A percentile compares a stretch with the other conserved stretches of the same genome.
Evolutionary conservation across 2,329 filamentous ascomycete species (phyloP).

Genomic region (Scorias spongiosa): DNA sequence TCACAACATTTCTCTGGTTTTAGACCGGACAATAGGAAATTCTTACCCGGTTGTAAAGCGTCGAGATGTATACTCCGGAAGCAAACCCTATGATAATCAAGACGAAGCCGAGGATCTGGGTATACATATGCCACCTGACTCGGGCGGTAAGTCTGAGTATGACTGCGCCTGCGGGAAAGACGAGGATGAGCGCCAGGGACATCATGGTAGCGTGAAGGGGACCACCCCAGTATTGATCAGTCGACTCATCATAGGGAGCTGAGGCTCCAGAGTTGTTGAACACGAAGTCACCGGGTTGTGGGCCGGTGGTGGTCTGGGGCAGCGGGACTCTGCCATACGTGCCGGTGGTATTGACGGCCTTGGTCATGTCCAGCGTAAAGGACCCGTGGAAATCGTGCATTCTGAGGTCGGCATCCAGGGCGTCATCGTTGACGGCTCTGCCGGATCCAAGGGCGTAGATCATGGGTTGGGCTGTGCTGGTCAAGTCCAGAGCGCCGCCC

Average conservation of each 20-base stretch:
- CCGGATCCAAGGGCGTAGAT: constrained; percentile 28
- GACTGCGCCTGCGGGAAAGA: constrained; percentile 22
- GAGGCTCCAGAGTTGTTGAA: constrained; percentile 14
- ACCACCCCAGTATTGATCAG: constrained; percentile 7
- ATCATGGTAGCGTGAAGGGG: constrained; percentile 20
- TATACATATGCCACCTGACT: constrained; percentile 27
- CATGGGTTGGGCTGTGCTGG: constrained; percentile 21
- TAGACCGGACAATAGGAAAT: not conserved
- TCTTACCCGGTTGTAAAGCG: constrained; percentile 25
- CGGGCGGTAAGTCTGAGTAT: constrained; percentile 24
- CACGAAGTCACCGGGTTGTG: constrained; percentile 10
- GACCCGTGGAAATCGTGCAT: constrained; percentile 24
- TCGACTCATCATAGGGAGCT: constrained; percentile 13
- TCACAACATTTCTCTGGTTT: constrained; percentile 1
- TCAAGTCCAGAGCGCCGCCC: constrained; percentile 21
- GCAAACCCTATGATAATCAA: constrained; percentile 24
- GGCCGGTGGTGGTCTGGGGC: constrained; percentile 11
- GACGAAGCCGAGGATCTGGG: constrained; percentile 23
- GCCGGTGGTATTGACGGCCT: constrained; percentile 17
- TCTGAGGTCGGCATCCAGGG: constrained; percentile 19
- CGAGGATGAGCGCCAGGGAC: constrained; percentile 20
- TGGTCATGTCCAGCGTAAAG: constrained; percentile 27
- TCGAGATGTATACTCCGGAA: constrained; percentile 27
- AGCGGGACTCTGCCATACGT: constrained; percentile 22
- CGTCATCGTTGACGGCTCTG: constrained; percentile 14